These are phyloP conservation scores for Verticillium tricorpus DNA, from an alignment of 2,329 filamentous ascomycete species.

Conservation along the genomic window DNA sequence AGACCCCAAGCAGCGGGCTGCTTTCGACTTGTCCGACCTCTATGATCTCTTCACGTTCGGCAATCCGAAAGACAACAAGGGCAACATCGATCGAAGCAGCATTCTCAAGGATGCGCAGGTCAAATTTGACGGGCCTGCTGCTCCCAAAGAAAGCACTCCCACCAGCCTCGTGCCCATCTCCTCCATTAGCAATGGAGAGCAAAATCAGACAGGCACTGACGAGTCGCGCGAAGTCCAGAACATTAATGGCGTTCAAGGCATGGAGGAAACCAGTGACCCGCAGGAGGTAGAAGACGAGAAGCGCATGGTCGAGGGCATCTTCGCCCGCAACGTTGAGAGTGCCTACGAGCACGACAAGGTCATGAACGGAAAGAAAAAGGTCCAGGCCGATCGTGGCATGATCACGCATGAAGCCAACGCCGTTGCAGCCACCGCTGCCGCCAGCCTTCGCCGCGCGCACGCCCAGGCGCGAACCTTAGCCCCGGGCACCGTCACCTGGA, in stretches of 20 bases:
- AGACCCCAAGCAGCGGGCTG: conserved; percentile 88
- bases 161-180: conserved; percentile 7
- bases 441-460: conserved; percentile 67
- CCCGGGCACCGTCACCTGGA: conserved; percentile 90
- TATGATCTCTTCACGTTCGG: conserved; percentile 87
- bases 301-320: conserved; percentile 83
- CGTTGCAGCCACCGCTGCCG: conserved; percentile 73
- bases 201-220: conserved; percentile 15
- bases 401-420: conserved; percentile 78
- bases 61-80: conserved; percentile 52
- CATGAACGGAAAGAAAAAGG: conserved; percentile 67
- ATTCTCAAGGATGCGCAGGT: conserved; percentile 88
- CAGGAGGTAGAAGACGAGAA: conserved; percentile 56
- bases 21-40: conserved; percentile 83
- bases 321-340: conserved; percentile 83
- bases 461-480: conserved; percentile 69
- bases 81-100: conserved; percentile 75
- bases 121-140: conserved; percentile 12
- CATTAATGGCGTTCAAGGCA: conserved; percentile 56
- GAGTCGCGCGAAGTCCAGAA: conserved; percentile 42
- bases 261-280: conserved; percentile 60
- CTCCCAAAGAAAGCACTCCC: conserved; percentile 15
- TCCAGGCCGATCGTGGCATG: conserved; percentile 71
- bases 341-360: conserved; percentile 92
- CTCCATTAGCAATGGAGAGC: conserved; percentile 1